Base-by-base conservation (phyloP, 1,284 basidiomycete species). In the Microbotryomycetes sp. region DNA sequence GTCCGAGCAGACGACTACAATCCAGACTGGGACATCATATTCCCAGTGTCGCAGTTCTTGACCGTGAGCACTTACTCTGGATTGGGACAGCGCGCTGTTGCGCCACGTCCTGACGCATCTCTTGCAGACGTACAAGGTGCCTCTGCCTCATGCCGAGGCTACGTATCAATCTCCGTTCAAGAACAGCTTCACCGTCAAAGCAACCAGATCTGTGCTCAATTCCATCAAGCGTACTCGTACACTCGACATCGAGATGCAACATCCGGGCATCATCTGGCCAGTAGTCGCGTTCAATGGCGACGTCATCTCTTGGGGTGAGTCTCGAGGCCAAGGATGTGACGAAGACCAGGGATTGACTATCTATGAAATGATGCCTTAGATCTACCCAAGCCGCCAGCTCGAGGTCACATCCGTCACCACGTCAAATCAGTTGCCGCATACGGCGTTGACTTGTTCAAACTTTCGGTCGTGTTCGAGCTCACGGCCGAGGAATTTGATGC, bases 261-360 rank as follows among this genome's bases (percentile, higher is more conserved):
- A 97, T 77, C 88, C 89, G 2, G 87, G 86, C 12, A 77, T 92
- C 31, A 92, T 93, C 63, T 93, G 91, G 91, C 87, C 88, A 4
- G 91, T 89, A 1, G 82, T 98, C 57, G 88, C 91, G 0, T 97
- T 98, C 71, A 87, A 93, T 58, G 93, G 91, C 0, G 87, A 96
- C 65, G 89, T 98, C 6, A 75, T 93, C 19, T 78, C 82, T 58
- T 97, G 94, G 94, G 86, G 52, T 26, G 1, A 50, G 53, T 26
- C 23, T n/a, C n/a, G n/a, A n/a, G n/a, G n/a, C n/a, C n/a, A n/a
- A n/a, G n/a, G n/a, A n/a, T n/a, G n/a, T n/a, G n/a, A n/a, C n/a
- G n/a, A n/a, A n/a, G n/a, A n/a, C n/a, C n/a, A n/a, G n/a, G n/a
- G n/a, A n/a, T n/a, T n/a, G n/a, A n/a, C n/a, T n/a, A n/a, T n/a